phyloP scores from a whole-genome alignment of 2,329 filamentous ascomycete genomes.

The Cyphellophora europaea region DNA sequence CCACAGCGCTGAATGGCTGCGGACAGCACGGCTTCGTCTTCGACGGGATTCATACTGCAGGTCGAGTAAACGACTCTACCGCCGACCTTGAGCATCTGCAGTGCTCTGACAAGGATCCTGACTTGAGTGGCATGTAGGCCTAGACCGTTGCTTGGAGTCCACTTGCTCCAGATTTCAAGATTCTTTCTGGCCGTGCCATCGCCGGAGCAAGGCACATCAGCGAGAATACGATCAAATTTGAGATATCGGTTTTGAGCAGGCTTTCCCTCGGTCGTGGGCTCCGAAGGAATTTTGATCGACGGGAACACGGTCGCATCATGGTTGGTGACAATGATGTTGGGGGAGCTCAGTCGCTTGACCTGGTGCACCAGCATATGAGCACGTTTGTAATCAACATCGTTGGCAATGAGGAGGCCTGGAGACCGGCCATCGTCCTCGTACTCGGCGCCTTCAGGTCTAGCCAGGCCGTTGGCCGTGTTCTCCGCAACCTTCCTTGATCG shows the following conservation, averaged over 20 bases:
- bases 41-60: conserved; percentile 96
- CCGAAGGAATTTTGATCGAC: conserved; percentile 70
- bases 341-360: conserved; percentile 91
- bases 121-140: conserved; percentile 82
- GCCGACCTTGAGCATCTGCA: conserved; percentile 93
- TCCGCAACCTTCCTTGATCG: conserved; percentile 64
- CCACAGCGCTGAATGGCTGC: conserved; percentile 86
- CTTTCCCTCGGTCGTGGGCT: conserved; percentile 42
- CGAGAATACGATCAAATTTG: conserved; percentile 93
- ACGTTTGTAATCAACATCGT: conserved; percentile 93
- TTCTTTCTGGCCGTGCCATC: conserved; percentile 95
- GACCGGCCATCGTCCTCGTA: conserved; percentile 72
- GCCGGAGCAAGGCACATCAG: conserved; percentile 93
- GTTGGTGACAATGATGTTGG: conserved; percentile 93
- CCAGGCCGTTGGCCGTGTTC: conserved; percentile 53
- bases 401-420: conserved; percentile 86
- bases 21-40: conserved; percentile 88
- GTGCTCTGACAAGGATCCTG: conserved; percentile 78
- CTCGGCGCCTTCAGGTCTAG: conserved; percentile 41
- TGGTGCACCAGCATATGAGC: conserved; percentile 97
- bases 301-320: conserved; percentile 96
- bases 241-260: conserved; percentile 60
- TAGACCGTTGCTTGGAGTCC: conserved; percentile 77
- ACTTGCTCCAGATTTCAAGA: conserved; percentile 86
- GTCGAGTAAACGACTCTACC: conserved; percentile 95